Base-by-base conservation (phyloP, 257 asterid genomes). In the Penstemon davidsonii region DNA sequence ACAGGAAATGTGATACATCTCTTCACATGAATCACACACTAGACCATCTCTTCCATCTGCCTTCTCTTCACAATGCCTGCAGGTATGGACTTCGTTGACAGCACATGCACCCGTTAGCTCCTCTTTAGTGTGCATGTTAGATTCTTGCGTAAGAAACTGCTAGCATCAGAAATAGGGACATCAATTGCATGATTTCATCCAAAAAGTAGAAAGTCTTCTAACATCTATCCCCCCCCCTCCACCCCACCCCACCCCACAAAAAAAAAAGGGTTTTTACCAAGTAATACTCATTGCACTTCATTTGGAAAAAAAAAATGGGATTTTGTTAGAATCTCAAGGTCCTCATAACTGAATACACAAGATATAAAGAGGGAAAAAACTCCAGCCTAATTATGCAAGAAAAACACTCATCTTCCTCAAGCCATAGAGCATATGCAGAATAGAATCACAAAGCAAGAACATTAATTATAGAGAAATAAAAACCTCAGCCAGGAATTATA, bases 1-100 rank as follows among this genome's bases (percentile, higher is more conserved):
- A 65, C 99, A 94, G 75, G 91, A 81, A 53, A 87, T 77, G 62
- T 91, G 99, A 67, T 88, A 87, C 76, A 94, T 88, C 59, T 81
- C 91, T 67, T 94, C 99, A 6, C 99, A 91, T 3, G 96, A 87
- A 77, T 94, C 97, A 59, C 99, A 94, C 51, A 87, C 87, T 62
- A 94, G 83, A 75, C 87, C 79, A 60, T 79, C 80, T 72, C 70
- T 78, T 70, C 92, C 96, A 74, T 91, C 90, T 1, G 92, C 83
- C 67, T 79, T 83, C 70, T 82, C 86, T 66, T 86, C 74, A 77
- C 97, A 94, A 6, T 58, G 73, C 69, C 67, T 75, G 87, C 99
- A 93, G 37, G 86, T 72, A 73, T 78, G 81, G 55, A 73, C 71
- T 70, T 79, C 77, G 43, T 78, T 62, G 8, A 60, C 69, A 51